phyloP scores from a whole-genome alignment of 441 rosid species.

The Mallotus repandus region DNA sequence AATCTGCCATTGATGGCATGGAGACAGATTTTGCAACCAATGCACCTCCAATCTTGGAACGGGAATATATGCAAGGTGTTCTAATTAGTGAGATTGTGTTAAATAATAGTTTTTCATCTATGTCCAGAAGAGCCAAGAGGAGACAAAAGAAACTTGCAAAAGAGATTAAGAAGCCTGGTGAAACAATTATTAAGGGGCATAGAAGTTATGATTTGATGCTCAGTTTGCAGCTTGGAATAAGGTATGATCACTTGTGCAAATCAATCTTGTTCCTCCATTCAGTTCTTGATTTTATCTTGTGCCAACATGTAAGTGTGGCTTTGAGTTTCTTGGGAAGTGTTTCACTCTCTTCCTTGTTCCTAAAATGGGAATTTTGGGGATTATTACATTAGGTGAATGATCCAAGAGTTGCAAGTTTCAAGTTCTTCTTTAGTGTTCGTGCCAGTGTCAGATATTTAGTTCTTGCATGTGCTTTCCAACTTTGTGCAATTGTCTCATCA shows the following conservation, averaged over 20 bases:
- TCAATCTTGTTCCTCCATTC: neutral
- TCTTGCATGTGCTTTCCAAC: constrained; percentile 9
- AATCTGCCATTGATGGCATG: constrained; percentile 40
- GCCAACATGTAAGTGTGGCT: neutral
- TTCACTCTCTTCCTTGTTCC: neutral
- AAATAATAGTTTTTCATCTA: constrained; percentile 55
- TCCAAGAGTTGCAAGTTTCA: neutral
- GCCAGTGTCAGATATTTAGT: neutral
- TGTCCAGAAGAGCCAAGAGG: constrained; percentile 75
- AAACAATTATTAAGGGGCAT: constrained; percentile 93
- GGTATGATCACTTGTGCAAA: constrained; percentile 40
- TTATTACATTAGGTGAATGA: neutral
- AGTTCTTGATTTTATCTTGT: neutral
- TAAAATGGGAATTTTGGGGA: neutral
- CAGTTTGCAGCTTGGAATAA: constrained; percentile 94
- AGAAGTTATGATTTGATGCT: constrained; percentile 97
- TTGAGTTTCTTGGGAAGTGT: neutral
- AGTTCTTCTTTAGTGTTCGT: neutral
- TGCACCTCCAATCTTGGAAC: constrained; percentile 70
- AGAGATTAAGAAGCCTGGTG: constrained; percentile 92
- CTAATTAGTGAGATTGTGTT: constrained; percentile 86
- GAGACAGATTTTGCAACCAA: constrained; percentile 40
- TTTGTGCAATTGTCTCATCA: constrained; percentile 10
- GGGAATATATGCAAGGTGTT: constrained; percentile 98
- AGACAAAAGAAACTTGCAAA: constrained; percentile 64